Base-by-base conservation (phyloP, 1,284 basidiomycete genomes). In the Trametes polyzona region DNA sequence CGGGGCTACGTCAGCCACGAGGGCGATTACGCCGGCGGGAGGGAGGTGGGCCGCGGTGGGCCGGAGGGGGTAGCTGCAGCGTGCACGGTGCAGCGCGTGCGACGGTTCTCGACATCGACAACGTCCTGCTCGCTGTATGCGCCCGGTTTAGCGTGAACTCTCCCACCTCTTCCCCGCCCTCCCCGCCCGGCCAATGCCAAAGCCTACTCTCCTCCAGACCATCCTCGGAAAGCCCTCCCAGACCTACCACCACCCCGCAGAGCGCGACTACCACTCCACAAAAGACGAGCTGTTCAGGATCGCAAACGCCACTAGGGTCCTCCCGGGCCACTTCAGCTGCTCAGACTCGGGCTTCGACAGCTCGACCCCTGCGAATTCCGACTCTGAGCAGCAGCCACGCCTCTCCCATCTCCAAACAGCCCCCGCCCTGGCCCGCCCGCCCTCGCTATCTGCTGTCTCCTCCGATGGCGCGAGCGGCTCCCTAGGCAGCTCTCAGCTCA, bases 171-270 rank as follows among this genome's bases (percentile, higher is more conserved):
- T n/a, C 33, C 3, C 37, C 55, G 23, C 30, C 51, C 29, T 48
- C 63, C 49, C 52, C 59, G 40, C 57, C 42, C 48, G 11, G 52
- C 47, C 64, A 63, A 83, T 83, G 81, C 69, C 75, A 19, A 86
- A 83, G 65, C 83, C 84, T 16, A 84, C 83, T 11, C 69, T 87
- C 24, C 67, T 86, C 26, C 85, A 87, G 69, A 74, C 74, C 30
- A 67, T 87, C 49, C 75, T 88, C 44, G 78, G 80, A 46, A 69
- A 73, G 43, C 86, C 86, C 16, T 84, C 85, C 3, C 83, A 84
- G 67, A 72, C 76, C 0, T 88, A 88, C 67, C 64, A 73, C 7
- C 75, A 76, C 51, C 79, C 78, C 0, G 61, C 71, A 9, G 71
- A 76, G 52, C 80, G 77, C 63, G 72, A 79, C 3, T 84, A 82